Evolutionary conservation across 2,329 filamentous ascomycete species (phyloP).

Genomic region (Epichloe aotearoae): DNA sequence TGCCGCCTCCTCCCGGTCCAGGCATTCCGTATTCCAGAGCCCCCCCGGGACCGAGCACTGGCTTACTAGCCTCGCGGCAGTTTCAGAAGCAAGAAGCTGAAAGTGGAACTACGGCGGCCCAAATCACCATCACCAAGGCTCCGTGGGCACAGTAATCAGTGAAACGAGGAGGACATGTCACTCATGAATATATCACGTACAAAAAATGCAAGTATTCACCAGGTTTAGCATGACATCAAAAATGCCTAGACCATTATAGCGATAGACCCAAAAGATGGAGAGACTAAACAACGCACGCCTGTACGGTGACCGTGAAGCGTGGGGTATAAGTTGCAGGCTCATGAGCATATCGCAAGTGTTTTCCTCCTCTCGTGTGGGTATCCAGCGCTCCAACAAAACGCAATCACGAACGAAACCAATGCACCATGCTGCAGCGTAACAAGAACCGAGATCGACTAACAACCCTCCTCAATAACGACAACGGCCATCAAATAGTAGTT

Average conservation of each 20-base stretch:
- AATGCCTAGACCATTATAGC: conserved; percentile 5
- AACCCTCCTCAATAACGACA: not conserved
- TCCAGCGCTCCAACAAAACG: conserved; percentile 15
- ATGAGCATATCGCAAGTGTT: conserved; percentile 12
- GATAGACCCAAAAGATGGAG: conserved; percentile 6
- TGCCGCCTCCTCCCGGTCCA: conserved; percentile 20
- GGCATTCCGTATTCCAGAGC: conserved; percentile 28
- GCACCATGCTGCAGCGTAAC: conserved; percentile 4
- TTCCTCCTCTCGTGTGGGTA: conserved; percentile 16
- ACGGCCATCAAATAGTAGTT: conserved; percentile 1
- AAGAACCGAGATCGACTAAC: not conserved
- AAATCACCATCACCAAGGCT: conserved; percentile 30
- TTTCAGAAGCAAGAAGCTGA: conserved; percentile 9
- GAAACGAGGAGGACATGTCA: not conserved
- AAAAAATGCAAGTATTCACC: not conserved
- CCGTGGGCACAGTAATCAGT: conserved; percentile 28
- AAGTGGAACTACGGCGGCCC: conserved; percentile 22
- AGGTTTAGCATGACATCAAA: not conserved
- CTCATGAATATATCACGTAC: not conserved
- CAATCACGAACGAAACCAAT: conserved; percentile 9
- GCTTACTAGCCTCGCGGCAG: conserved; percentile 13
- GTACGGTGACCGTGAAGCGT: conserved; percentile 4
- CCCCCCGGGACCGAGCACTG: conserved; percentile 17
- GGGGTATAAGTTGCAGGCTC: conserved; percentile 19
- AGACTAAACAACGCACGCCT: conserved; percentile 6